Evolutionary conservation across 164 flowering plant species (phyloP), one percentile per base, ranked within the genome.

Genomic region (Chloranthus sessilifolius): DNA sequence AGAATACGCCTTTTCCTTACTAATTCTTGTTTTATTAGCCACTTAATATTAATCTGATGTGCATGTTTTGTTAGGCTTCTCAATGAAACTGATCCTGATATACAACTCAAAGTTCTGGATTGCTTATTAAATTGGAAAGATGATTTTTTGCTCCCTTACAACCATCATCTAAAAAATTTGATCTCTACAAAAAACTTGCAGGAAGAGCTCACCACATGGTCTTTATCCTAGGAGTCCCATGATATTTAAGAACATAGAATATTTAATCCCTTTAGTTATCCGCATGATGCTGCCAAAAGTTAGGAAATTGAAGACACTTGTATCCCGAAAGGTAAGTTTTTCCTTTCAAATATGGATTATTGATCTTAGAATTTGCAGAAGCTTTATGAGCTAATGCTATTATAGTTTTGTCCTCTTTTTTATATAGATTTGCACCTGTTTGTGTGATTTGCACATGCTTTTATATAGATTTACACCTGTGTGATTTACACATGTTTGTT

Each of bases 161-260:
- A 44, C 7, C 74, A 74, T 20, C 83, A 94, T 72, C 72, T 94
- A 41, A 89, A 58, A 72, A 87, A 81, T 66, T 56, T 94, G 64
- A 73, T 83, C 33, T 55, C 43, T 68, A 61, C 85, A 52, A 83
- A 81, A 61, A 63, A 36, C 35, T 63, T 87, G 49, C 64, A 96
- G 45, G 97, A 89, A 53, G 99, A 89, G 56, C 72, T 94, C 33
- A 73, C 90, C 2, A 80, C 80, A 26, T 94, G 99, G 99, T 80
- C 77, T 58, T 72, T 94, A 49, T 84, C 97, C 21, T 73, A 51
- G 44, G 91, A 84, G 27, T 73, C 86, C 6, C 45, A 62, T 63
- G 55, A 53, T 14, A 66, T 94, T 67, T 77, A 77, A 63, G 81
- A 77, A 94, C 53, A 73, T 97, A 60, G 36, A 41, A 45, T 2